Evolutionary conservation across 1,139 yeast species (phyloP).

Genomic region (Debaryomycetaceae sp.): DNA sequence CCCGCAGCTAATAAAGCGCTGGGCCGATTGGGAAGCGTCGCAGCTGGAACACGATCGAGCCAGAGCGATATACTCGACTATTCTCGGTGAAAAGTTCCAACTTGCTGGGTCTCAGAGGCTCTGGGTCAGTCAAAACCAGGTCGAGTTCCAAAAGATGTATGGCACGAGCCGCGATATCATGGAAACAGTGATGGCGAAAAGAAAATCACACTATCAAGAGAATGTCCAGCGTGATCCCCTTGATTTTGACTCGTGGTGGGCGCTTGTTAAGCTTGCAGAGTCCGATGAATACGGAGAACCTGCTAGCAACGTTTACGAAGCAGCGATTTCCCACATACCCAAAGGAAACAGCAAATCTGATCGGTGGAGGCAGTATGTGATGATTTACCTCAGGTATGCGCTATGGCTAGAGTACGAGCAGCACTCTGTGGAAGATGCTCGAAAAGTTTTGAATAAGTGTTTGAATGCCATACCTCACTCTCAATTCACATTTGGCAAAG

Average conservation of each 20-base stretch:
- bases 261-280: constrained; percentile 30
- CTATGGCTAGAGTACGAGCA: constrained; percentile 47
- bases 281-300: too few species aligned
- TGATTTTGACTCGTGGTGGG: constrained; percentile 81
- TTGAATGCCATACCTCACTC: constrained; percentile 45
- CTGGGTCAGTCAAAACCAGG: constrained; percentile 33
- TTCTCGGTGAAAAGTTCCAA: constrained; percentile 29
- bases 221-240: constrained; percentile 34
- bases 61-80: constrained; percentile 40
- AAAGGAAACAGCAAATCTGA: constrained; percentile 23
- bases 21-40: constrained; percentile 69
- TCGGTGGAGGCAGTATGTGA: constrained; percentile 59
- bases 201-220: constrained; percentile 46
- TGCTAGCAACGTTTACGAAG: constrained; percentile 1
- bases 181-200: constrained; percentile 37
- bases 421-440: constrained; percentile 33
- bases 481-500: constrained; percentile 53
- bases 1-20: constrained; percentile 25
- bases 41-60: constrained; percentile 59
- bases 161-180: constrained; percentile 50
- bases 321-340: constrained; percentile 15
- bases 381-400: constrained; percentile 60
- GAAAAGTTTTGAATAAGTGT: constrained; percentile 41
- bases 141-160: constrained; percentile 55
- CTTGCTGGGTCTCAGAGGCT: constrained; percentile 33